phyloP scores from a whole-genome alignment of 2,329 filamentous ascomycete genomes.

The Aspergillus versicolor region DNA sequence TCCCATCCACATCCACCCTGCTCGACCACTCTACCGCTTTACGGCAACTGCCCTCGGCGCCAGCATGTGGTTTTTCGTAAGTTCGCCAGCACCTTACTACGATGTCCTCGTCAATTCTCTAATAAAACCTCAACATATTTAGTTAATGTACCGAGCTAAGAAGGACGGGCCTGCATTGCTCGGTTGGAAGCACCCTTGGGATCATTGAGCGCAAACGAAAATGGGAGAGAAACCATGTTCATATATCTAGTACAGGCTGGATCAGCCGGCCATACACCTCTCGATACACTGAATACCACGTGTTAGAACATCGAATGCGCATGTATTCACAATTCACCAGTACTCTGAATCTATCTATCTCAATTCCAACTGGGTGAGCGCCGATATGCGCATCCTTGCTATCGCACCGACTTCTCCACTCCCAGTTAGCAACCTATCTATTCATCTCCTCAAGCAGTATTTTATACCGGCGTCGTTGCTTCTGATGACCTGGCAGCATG shows the following conservation, averaged over 20 bases:
- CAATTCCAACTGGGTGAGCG: background rate
- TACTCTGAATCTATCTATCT: background rate
- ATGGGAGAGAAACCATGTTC: background rate
- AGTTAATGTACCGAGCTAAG: slow-evolving; percentile 96
- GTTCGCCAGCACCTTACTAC: slow-evolving; percentile 1
- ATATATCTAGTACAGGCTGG: too few relatives aligned
- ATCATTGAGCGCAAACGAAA: slow-evolving; percentile 62
- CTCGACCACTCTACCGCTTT: slow-evolving; percentile 74
- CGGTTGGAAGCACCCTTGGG: slow-evolving; percentile 96
- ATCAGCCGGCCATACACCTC: background rate
- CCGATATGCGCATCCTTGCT: background rate
- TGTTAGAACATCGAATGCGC: background rate
- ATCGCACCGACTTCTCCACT: background rate
- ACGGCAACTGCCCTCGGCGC: slow-evolving; percentile 84
- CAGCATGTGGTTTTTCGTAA: slow-evolving; percentile 99
- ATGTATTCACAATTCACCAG: background rate
- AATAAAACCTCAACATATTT: slow-evolving; percentile 6
- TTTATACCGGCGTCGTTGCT: slow-evolving; percentile 88
- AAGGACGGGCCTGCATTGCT: slow-evolving; percentile 89
- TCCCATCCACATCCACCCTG: slow-evolving; percentile 56
- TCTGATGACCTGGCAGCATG: slow-evolving; percentile 59
- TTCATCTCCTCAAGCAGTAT: slow-evolving; percentile 68
- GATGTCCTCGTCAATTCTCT: background rate
- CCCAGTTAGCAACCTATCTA: slow-evolving; percentile 10
- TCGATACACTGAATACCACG: background rate